These are phyloP conservation scores for Taphrina populina DNA, from an alignment of 1,139 yeast species.

Conservation along the genomic window DNA sequence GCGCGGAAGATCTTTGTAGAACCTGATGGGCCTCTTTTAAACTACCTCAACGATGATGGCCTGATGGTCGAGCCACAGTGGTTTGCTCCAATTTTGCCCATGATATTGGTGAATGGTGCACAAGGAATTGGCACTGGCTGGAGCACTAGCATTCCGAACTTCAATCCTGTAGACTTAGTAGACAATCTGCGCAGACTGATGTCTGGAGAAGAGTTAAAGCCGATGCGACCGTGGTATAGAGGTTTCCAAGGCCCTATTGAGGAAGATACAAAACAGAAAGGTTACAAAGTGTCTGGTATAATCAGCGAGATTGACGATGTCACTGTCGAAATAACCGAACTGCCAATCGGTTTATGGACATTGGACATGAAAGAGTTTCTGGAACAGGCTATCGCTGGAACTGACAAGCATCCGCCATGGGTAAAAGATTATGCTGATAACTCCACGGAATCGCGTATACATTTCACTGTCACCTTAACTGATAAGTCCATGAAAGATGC, in stretches of 20 bases:
- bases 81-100: slow-evolving; percentile 90
- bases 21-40: slow-evolving; percentile 73
- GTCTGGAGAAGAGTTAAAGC: slow-evolving; percentile 67
- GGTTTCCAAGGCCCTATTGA: slow-evolving; percentile 92
- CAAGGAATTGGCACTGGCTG: slow-evolving; percentile 99
- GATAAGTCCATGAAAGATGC: slow-evolving; percentile 83
- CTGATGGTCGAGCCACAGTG: slow-evolving; percentile 93
- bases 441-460: slow-evolving; percentile 66
- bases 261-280: slow-evolving; percentile 52
- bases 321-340: slow-evolving; percentile 83
- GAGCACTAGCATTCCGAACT: slow-evolving; percentile 91
- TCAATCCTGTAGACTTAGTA: slow-evolving; percentile 81
- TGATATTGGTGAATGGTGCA: slow-evolving; percentile 88
- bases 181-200: slow-evolving; percentile 68
- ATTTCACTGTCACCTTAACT: slow-evolving; percentile 71
- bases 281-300: slow-evolving; percentile 71
- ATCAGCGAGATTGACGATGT: slow-evolving; percentile 78
- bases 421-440: slow-evolving; percentile 94
- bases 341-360: slow-evolving; percentile 94
- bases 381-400: slow-evolving; percentile 69
- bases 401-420: slow-evolving; percentile 73
- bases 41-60: slow-evolving; percentile 88
- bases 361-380: slow-evolving; percentile 81
- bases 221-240: slow-evolving; percentile 90
- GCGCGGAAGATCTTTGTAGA: slow-evolving; percentile 76